Evolutionary conservation across 345 rosid genomes (phyloP).

Genomic region (Dipteronia dyeriana): DNA sequence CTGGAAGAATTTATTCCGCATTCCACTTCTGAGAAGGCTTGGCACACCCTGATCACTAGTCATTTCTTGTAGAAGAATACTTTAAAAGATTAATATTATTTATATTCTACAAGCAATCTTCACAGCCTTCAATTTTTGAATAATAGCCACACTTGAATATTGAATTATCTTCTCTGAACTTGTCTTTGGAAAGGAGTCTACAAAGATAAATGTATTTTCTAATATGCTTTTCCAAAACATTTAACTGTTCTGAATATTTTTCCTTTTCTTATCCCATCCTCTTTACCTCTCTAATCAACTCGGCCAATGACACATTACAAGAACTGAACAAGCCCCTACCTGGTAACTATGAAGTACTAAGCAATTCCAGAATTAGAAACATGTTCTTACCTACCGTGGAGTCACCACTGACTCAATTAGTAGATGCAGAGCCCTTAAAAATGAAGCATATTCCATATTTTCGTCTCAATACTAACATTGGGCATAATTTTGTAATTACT

Average conservation of each 20-base stretch:
- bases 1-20: conserved; percentile 46
- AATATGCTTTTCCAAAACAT: not conserved
- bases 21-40: conserved; percentile 28
- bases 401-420: not conserved
- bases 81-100: conserved; percentile 7
- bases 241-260: not conserved
- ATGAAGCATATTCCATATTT: not conserved
- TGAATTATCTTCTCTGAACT: not conserved
- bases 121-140: conserved; percentile 16
- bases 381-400: not conserved
- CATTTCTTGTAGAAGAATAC: conserved; percentile 25
- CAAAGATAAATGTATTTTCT: not conserved
- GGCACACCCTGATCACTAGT: conserved; percentile 13
- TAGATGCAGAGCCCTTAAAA: conserved; percentile 10
- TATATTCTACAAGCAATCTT: conserved; percentile 19
- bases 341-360: not conserved
- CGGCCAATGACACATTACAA: not conserved
- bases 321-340: not conserved
- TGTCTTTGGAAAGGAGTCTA: not conserved
- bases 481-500: conserved; percentile 1
- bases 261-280: not conserved
- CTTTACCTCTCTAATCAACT: not conserved
- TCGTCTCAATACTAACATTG: not conserved
- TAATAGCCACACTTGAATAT: not conserved
- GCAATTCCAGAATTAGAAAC: not conserved